Base-by-base conservation (phyloP, 1,284 basidiomycete genomes). In the Leccinum colubrinum region DNA sequence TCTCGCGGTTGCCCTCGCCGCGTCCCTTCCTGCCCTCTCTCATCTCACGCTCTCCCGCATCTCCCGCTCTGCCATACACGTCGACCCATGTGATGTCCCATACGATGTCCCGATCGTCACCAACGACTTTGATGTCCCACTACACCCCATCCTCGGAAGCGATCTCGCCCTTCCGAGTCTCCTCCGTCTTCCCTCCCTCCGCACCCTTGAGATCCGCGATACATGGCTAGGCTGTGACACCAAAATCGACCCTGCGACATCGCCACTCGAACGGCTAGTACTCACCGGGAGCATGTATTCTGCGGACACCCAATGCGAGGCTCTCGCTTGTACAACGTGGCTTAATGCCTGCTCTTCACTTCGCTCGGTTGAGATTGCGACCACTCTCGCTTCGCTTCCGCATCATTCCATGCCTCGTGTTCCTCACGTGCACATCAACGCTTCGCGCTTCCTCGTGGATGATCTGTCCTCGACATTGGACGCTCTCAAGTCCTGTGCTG, bases 1-100 rank as follows among this genome's bases (percentile, higher is more conserved):
- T 48, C 77, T 89, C 4, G 85, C 83, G 59, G 87, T 90, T n/a
- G 82, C 83, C 12, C 84, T 91, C 61, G 88, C 88, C 0, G 83
- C 84, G 6, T 83, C 85, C 2, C 72, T 86, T 3, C 83, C 84
- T 9, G 74, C 77, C 64, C 81, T 91, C 33, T 72, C 81, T 63
- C 78, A 82, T 58, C 80, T 91, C 58, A 79, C 81, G 12, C 77
- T 91, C 22, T 82, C 86, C 50, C 83, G 83, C 68, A 81, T 91
- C 68, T 83, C 86, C 17, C 86, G 89, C 61, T 88, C 88, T 4
- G 76, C 78, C 41, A 63, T 86, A 27, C 85, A 88, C 69, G 77
- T 77, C 20, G 82, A 80, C 66, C 83, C 83, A 0, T 83, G 78
- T 66, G 65, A 71, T 25, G 70, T 70, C 48, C 74, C 71, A 0